phyloP scores from a whole-genome alignment of 805 yeast genomes.

The Barnettozyma salicaria region DNA sequence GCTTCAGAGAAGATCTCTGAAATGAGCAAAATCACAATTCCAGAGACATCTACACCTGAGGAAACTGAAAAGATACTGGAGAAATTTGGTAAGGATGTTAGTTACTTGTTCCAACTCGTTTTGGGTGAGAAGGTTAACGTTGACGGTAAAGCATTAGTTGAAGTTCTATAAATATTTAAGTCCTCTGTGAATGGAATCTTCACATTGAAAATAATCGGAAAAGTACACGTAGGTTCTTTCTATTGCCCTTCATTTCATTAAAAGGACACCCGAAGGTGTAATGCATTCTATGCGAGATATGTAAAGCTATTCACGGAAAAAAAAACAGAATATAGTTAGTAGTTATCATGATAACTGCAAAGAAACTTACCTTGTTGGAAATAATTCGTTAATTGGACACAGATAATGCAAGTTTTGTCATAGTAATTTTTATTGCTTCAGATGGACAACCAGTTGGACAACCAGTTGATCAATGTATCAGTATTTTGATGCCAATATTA shows the following conservation, averaged over 20 bases:
- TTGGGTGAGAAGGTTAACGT: constrained; percentile 7
- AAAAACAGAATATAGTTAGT: no score
- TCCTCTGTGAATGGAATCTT: background rate
- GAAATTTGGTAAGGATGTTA: constrained; percentile 1
- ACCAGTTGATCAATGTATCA: background rate
- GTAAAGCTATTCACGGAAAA: no score
- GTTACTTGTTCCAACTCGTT: constrained; percentile 4
- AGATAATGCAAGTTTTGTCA: no score
- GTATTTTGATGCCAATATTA: background rate
- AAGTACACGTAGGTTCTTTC: no score
- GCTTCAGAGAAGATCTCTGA: constrained; percentile 4
- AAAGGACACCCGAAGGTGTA: no score
- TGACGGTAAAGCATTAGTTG: constrained; percentile 1
- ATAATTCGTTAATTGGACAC: no score
- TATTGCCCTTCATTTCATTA: no score
- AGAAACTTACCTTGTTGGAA: no score
- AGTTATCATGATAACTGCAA: no score
- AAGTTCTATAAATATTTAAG: background rate
- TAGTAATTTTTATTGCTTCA: no score
- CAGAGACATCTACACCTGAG: constrained; percentile 6
- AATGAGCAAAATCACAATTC: constrained; percentile 8
- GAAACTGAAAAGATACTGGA: constrained; percentile 5
- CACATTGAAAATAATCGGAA: background rate
- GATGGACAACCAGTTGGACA: no score
- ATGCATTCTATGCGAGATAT: no score